A percentile compares a stretch with the other conserved stretches of the same genome.
Conservation (phyloP, 2,329 filamentous ascomycete genomes). For the Diaporthe longicolla region DNA sequence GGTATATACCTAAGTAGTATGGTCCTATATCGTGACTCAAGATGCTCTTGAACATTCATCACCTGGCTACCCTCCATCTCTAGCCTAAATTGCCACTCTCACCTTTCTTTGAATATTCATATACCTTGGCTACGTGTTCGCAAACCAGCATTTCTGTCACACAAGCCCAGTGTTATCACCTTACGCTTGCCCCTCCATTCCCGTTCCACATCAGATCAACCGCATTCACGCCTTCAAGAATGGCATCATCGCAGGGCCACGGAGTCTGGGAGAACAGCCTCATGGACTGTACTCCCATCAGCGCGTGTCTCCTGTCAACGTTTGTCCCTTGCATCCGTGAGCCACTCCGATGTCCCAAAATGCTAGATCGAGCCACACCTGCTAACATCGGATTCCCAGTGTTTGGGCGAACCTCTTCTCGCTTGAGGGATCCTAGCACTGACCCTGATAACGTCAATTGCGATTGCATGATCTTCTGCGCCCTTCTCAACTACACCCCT, state of each 20-base stretch:
- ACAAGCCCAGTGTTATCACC: not conserved
- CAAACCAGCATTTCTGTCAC: not conserved
- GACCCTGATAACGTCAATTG: not conserved
- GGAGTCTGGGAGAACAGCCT: not conserved
- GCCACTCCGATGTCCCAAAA: not conserved
- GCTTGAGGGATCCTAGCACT: not conserved
- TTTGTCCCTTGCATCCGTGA: not conserved
- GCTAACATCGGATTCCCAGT: not conserved
- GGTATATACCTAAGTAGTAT: too few relatives aligned
- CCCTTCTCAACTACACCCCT: not conserved
- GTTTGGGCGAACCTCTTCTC: not conserved
- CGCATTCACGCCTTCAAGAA: not conserved
- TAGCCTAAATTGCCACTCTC: not conserved
- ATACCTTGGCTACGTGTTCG: not conserved
- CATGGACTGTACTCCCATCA: not conserved
- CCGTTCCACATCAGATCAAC: not conserved
- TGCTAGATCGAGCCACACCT: not conserved
- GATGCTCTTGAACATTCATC: not conserved
- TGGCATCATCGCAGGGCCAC: not conserved
- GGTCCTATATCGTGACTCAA: too few relatives aligned
- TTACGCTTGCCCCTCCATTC: not conserved
- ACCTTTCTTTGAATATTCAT: not conserved
- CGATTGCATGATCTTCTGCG: slow-evolving; percentile 1
- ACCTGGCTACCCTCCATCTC: not conserved
- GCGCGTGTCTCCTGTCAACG: not conserved